Percentiles rank a stretch among this genome's conserved stretches.
phyloP scores from a whole-genome alignment of 208 protist genomes.

The Leishmania aethiopica region DNA sequence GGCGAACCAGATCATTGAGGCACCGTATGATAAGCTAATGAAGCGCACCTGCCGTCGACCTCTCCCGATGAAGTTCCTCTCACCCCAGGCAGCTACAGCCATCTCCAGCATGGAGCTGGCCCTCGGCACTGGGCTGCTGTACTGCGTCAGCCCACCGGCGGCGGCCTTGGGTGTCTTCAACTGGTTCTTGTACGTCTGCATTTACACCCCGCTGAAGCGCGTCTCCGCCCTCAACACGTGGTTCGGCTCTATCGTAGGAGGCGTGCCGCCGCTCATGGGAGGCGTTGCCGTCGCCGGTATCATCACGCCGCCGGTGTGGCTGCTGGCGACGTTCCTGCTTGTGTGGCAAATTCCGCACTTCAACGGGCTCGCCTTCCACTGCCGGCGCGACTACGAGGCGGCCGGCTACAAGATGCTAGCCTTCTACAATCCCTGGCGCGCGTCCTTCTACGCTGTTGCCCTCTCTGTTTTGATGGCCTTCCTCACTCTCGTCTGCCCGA shows the following conservation, averaged over 20 bases:
- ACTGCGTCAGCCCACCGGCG: constrained; percentile 52
- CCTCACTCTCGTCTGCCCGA: constrained; percentile 60
- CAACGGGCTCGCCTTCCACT: constrained; percentile 88
- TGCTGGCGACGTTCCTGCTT: constrained; percentile 81
- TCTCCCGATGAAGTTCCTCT: constrained; percentile 77
- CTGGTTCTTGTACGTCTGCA: constrained; percentile 86
- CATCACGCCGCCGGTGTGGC: constrained; percentile 56
- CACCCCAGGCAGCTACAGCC: constrained; percentile 36
- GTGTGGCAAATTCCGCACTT: constrained; percentile 95
- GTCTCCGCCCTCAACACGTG: constrained; percentile 88
- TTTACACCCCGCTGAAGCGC: constrained; percentile 92
- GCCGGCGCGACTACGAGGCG: constrained; percentile 86
- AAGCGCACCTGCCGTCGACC: constrained; percentile 90
- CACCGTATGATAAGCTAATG: constrained; percentile 84
- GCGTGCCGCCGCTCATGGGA: constrained; percentile 91
- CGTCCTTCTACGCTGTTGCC: constrained; percentile 87
- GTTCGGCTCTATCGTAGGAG: constrained; percentile 92
- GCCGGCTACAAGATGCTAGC: constrained; percentile 93
- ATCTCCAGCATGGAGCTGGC: constrained; percentile 59
- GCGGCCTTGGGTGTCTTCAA: constrained; percentile 75
- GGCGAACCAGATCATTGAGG: constrained; percentile 88
- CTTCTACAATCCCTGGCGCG: constrained; percentile 82
- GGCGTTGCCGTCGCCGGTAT: constrained; percentile 63
- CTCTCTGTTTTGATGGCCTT: constrained; percentile 74
- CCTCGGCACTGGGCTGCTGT: constrained; percentile 75